A percentile compares a stretch with the other conserved stretches of the same genome.
These are phyloP conservation scores for Lupinus albus DNA, from an alignment of 306 rosid species.

Conservation along the genomic window DNA sequence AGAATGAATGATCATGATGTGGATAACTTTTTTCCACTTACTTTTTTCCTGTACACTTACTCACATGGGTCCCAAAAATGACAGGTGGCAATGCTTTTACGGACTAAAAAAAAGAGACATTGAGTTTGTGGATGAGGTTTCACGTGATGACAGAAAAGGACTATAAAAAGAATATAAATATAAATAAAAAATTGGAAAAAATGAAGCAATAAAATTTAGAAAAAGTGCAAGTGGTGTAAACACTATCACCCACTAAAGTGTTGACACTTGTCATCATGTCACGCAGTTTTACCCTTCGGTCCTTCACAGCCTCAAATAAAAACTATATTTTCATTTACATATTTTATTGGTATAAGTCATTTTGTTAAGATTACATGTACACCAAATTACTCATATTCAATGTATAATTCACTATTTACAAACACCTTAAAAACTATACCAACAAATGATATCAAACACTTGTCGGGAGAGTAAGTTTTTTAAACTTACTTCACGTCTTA, in stretches of 20 bases:
- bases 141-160: background rate
- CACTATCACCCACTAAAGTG: constrained; percentile 43
- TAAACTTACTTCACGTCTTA: too few relatives aligned
- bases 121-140: constrained; percentile 74
- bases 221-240: constrained; percentile 55
- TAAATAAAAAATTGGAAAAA: background rate
- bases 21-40: too few relatives aligned
- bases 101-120: constrained; percentile 37
- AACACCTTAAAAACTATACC: too few relatives aligned
- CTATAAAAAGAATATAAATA: background rate
- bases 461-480: too few relatives aligned
- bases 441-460: too few relatives aligned
- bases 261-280: constrained; percentile 54
- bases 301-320: constrained; percentile 64
- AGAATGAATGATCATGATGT: too few relatives aligned
- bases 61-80: constrained; percentile 54
- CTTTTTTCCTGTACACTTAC: too few relatives aligned
- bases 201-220: background rate
- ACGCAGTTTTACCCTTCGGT: constrained; percentile 25
- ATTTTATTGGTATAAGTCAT: too few relatives aligned
- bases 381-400: too few relatives aligned
- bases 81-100: constrained; percentile 64
- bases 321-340: background rate
- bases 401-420: too few relatives aligned
- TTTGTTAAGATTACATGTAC: too few relatives aligned